Evolutionary conservation across 176 grass and related monocot genomes (phyloP).

Genomic region (Rhynchospora pubera): DNA sequence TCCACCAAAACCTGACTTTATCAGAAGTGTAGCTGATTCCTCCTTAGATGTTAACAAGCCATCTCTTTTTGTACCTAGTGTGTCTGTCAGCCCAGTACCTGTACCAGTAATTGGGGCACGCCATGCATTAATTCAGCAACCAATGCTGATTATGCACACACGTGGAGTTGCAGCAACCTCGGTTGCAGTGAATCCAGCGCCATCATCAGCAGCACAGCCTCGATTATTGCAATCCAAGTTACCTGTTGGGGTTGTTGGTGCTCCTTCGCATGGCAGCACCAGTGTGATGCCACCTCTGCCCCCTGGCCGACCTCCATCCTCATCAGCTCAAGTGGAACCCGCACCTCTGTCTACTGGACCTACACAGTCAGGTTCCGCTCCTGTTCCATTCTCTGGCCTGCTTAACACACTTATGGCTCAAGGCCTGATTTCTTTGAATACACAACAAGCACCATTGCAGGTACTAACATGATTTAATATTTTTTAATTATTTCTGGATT

Average conservation of each 20-base stretch:
- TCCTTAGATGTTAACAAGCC: slow-evolving; percentile 46
- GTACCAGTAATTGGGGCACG: slow-evolving; percentile 29
- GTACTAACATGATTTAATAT: slow-evolving; percentile 24
- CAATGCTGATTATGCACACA: slow-evolving; percentile 29
- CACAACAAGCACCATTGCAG: slow-evolving; percentile 38
- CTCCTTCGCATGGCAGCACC: not conserved
- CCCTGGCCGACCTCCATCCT: slow-evolving; percentile 36
- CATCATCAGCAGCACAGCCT: slow-evolving; percentile 17
- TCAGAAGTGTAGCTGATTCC: slow-evolving; percentile 40
- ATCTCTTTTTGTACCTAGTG: slow-evolving; percentile 52
- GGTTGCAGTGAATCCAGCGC: slow-evolving; percentile 27
- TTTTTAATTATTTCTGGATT: too few relatives aligned
- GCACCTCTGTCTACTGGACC: slow-evolving; percentile 39
- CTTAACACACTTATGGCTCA: slow-evolving; percentile 77
- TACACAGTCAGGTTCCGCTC: slow-evolving; percentile 23
- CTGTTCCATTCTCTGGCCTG: slow-evolving; percentile 52
- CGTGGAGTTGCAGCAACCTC: slow-evolving; percentile 23
- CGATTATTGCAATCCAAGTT: slow-evolving; percentile 24
- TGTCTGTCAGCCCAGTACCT: slow-evolving; percentile 27
- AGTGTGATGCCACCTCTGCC: slow-evolving; percentile 52
- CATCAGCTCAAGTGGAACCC: slow-evolving; percentile 36
- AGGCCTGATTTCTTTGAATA: slow-evolving; percentile 64
- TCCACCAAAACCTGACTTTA: slow-evolving; percentile 39
- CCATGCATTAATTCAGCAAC: slow-evolving; percentile 34
- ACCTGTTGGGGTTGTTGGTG: slow-evolving; percentile 14